Percentiles rank a stretch among this genome's conserved stretches.
Evolutionary conservation across 306 rosid species (phyloP).

Genomic region (Sicyos baderoa): DNA sequence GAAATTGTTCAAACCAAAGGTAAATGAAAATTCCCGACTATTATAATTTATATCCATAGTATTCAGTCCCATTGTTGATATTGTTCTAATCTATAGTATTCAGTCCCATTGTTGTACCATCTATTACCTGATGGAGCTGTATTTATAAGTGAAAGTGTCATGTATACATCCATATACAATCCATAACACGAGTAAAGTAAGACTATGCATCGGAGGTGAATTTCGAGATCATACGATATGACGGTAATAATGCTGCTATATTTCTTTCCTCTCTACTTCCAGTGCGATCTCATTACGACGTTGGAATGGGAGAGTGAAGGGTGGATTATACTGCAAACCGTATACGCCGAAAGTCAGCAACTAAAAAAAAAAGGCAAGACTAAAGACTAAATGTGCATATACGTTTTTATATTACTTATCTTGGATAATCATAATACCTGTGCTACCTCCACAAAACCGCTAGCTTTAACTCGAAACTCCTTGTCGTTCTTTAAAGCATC

Average conservation of each 20-base stretch:
- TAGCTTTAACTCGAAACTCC: constrained; percentile 53
- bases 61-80: background rate
- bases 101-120: constrained; percentile 3
- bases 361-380: constrained; percentile 6
- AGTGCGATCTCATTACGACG: constrained; percentile 86
- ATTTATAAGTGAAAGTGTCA: background rate
- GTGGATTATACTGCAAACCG: constrained; percentile 83
- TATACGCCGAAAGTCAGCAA: constrained; percentile 21
- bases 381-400: too few relatives aligned
- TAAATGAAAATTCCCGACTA: background rate
- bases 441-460: constrained; percentile 57
- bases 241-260: constrained; percentile 21
- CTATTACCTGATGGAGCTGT: background rate
- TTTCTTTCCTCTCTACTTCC: constrained; percentile 66
- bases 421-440: constrained; percentile 44
- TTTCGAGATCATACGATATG: background rate
- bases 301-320: constrained; percentile 94
- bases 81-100: background rate
- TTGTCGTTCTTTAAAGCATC: constrained; percentile 49
- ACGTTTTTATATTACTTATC: background rate
- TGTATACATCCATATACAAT: constrained; percentile 1
- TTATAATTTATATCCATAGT: background rate
- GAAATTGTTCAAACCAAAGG: background rate
- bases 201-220: background rate
- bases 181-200: background rate